Evolutionary conservation across 1,284 basidiomycete species (phyloP), one percentile per base, ranked within the genome.

Genomic region (Cryptococcus maquisensis): DNA sequence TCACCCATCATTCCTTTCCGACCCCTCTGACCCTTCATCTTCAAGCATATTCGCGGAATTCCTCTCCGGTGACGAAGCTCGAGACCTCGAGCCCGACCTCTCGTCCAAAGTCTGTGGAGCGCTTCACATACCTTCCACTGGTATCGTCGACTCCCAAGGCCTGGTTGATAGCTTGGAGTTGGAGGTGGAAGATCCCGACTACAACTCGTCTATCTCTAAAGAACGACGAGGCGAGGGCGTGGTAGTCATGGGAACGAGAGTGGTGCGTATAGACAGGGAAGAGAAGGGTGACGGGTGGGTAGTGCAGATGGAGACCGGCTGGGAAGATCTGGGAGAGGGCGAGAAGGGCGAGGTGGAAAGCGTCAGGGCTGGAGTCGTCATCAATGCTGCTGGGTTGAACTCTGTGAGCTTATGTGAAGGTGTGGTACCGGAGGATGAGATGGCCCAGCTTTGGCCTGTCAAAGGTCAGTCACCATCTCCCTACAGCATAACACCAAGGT

Each of bases 301-400:
- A 15, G 81, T 83, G 1, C 81, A 83, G 69, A 78, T 79, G 16
- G 88, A 93, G 61, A 81, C 87, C 1, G 79, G 95, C 28, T 81
- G 93, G 44, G 87, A 65, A 24, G 66, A 60, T 8, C 48, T 60
- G 24, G 54, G 49, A 12, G 63, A 67, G 10, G 67, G 64, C 10
- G 61, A 66, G 48, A 61, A 56, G 38, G 72, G 72, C 9, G 70
- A 77, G 24, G 66, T 79, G 5, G 88, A 92, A 59, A 81, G 87
- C 2, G 79, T 97, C n/a, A 80, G 90, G n/a, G 87, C 89, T 0
- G 83, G 82, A 54, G 87, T 86, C 3, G 77, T 99, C 23, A 85
- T 99, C 70, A 95, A 98, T 66, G 84, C 91, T 0, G 84, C 89
- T 3, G 96, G 95, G 3, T 81, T 98, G 32, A 87, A 87, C 13